Evolutionary conservation across 768 basidiomycete genomes (phyloP), one percentile per base, ranked within the genome.

Genomic region (Lentinula guzmanii): DNA sequence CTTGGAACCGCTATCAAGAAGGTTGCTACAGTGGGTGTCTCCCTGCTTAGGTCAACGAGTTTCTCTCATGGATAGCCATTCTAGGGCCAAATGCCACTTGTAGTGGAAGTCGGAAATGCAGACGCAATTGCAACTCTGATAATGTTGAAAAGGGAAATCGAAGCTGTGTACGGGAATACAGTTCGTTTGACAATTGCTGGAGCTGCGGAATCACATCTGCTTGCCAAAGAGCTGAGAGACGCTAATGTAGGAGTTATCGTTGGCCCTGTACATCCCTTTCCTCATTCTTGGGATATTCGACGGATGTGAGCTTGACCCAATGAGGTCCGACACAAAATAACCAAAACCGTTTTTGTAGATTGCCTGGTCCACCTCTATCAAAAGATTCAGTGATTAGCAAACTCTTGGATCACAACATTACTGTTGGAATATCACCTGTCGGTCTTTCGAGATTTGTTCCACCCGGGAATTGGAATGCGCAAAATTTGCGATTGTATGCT

Each of bases 91-190:
- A 69, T 87, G 0, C 83, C 88, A 0, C 74, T 95, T 16, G 89
- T 92, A 2, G 71, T 93, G 18, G 73, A 81, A 1, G 86, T 85
- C 13, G 77, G 87, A 61, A 89, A 80, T 65, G 90, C 89, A 8
- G 92, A 94, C 70, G 77, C 87, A 56, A 93, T 94, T 69, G 84
- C 89, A 0, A 81, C 84, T 0, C 72, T 94, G 13, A 73, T 95
- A 43, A 66, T 64, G 4, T 80, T 94, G 62, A 89, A 86, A 69
- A 66, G 66, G 9, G 81, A 86, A 54, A 78, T 81, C 21, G 82
- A 87, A 53, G 65, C 52, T 0, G 66, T 58, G 0, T 6, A 18
- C 15, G 48, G 34, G 15, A 35, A 28, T 33, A 74, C 70, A 11
- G 64, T 11, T 1, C 71, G 67, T n/a, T 56, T 84, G 67, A 84